Conservation (phyloP, 2,329 filamentous ascomycete species). For the Penicillium italicum region DNA sequence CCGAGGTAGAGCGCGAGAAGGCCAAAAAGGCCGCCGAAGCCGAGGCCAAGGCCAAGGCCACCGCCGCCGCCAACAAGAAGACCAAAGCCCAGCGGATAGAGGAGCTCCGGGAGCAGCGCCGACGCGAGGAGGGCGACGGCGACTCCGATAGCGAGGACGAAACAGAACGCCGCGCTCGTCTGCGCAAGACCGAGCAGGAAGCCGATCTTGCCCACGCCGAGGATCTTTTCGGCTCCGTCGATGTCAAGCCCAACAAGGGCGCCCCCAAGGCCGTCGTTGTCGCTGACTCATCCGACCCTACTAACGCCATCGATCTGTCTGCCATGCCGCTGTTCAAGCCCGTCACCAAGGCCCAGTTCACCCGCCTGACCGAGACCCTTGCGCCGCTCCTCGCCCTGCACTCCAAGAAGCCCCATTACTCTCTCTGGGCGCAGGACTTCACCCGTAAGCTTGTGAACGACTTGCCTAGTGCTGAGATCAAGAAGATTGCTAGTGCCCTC, state of each 20-base stretch:
- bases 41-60: slow-evolving; percentile 84
- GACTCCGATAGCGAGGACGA: slow-evolving; percentile 65
- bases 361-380: slow-evolving; percentile 72
- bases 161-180: slow-evolving; percentile 67
- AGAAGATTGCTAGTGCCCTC: slow-evolving; percentile 84
- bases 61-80: slow-evolving; percentile 87
- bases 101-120: slow-evolving; percentile 67
- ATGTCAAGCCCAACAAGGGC: slow-evolving; percentile 64
- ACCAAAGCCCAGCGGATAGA: slow-evolving; percentile 80
- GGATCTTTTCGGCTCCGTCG: slow-evolving; percentile 78
- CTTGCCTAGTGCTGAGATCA: slow-evolving; percentile 86
- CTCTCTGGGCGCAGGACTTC: slow-evolving; percentile 87
- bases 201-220: slow-evolving; percentile 84
- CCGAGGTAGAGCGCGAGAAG: slow-evolving; percentile 94
- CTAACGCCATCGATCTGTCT: slow-evolving; percentile 74
- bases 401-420: slow-evolving; percentile 84
- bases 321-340: slow-evolving; percentile 84
- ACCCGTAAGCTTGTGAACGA: slow-evolving; percentile 82
- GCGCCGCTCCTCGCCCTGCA: slow-evolving; percentile 71
- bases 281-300: slow-evolving; percentile 68
- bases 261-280: slow-evolving; percentile 62
- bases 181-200: slow-evolving; percentile 78
- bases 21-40: slow-evolving; percentile 78
- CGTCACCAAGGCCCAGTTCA: slow-evolving; percentile 79
- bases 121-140: slow-evolving; percentile 55